A percentile compares a stretch with the other conserved stretches of the same genome.
Evolutionary conservation across 805 yeast genomes (phyloP).

Genomic region (Sugiyamaella lignohabitans): DNA sequence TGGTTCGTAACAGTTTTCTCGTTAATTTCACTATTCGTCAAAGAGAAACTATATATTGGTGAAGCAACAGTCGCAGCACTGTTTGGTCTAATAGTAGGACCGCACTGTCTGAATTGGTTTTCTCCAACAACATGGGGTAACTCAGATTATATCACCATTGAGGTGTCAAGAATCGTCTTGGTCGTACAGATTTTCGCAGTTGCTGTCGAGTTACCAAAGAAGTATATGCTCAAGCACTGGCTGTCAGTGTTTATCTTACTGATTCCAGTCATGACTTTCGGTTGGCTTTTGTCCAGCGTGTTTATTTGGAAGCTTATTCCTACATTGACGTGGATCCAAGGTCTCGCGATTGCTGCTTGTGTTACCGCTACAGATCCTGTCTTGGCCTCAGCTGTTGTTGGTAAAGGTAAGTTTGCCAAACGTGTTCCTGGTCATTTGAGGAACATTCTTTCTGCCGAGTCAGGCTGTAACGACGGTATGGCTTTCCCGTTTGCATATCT

Average conservation of each 20-base stretch:
- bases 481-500: slow-evolving; percentile 83
- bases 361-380: slow-evolving; percentile 95
- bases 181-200: slow-evolving; percentile 90
- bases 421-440: slow-evolving; percentile 91
- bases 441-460: slow-evolving; percentile 75
- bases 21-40: slow-evolving; percentile 69
- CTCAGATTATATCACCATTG: slow-evolving; percentile 73
- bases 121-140: slow-evolving; percentile 82
- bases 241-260: slow-evolving; percentile 63
- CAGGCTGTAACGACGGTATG: slow-evolving; percentile 93
- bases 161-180: slow-evolving; percentile 72
- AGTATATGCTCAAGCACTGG: slow-evolving; percentile 84
- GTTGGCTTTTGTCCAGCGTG: slow-evolving; percentile 79
- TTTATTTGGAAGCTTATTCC: slow-evolving; percentile 77
- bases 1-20: slow-evolving; percentile 77
- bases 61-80: slow-evolving; percentile 87
- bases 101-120: slow-evolving; percentile 79
- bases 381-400: slow-evolving; percentile 90
- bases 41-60: slow-evolving; percentile 79
- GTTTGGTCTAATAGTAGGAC: slow-evolving; percentile 83
- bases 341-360: slow-evolving; percentile 74
- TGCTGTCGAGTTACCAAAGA: slow-evolving; percentile 87
- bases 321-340: slow-evolving; percentile 60
- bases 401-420: slow-evolving; percentile 85
- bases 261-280: slow-evolving; percentile 82